These are phyloP conservation scores for Zostera marina DNA, from an alignment of 116 monocot genomes.

Conservation along the genomic window DNA sequence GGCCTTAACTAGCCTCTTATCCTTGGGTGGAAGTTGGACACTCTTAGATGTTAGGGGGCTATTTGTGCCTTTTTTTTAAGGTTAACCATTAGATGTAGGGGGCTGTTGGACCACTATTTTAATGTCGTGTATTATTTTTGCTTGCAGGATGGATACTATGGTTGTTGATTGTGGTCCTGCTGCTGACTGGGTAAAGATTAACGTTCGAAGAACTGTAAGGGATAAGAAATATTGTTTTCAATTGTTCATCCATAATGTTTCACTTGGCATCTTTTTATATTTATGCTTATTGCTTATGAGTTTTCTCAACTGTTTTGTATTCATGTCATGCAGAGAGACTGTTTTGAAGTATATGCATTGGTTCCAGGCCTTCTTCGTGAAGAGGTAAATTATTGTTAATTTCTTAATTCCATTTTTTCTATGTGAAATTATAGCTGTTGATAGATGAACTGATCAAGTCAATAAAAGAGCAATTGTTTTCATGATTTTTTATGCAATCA, in stretches of 20 bases:
- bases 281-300: background rate
- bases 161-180: slow-evolving; percentile 66
- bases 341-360: slow-evolving; percentile 89
- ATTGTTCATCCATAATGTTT: too few relatives aligned
- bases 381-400: slow-evolving; percentile 43
- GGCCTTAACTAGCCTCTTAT: too few relatives aligned
- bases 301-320: background rate
- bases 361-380: slow-evolving; percentile 96
- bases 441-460: too few relatives aligned
- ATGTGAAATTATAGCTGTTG: too few relatives aligned
- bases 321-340: slow-evolving; percentile 52
- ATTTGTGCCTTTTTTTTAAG: background rate
- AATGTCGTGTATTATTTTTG: background rate
- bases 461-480: too few relatives aligned
- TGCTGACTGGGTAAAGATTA: slow-evolving; percentile 99
- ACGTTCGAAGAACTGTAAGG: slow-evolving; percentile 75
- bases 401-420: too few relatives aligned
- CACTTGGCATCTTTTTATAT: background rate
- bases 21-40: too few relatives aligned
- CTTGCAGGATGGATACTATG: slow-evolving; percentile 48
- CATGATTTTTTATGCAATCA: too few relatives aligned
- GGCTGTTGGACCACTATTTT: background rate
- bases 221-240: background rate
- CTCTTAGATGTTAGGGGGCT: background rate
- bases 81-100: background rate